A percentile compares a stretch with the other conserved stretches of the same genome.
phyloP scores from a whole-genome alignment of 2,329 filamentous ascomycete genomes.

The Trichoderma polysporum region DNA sequence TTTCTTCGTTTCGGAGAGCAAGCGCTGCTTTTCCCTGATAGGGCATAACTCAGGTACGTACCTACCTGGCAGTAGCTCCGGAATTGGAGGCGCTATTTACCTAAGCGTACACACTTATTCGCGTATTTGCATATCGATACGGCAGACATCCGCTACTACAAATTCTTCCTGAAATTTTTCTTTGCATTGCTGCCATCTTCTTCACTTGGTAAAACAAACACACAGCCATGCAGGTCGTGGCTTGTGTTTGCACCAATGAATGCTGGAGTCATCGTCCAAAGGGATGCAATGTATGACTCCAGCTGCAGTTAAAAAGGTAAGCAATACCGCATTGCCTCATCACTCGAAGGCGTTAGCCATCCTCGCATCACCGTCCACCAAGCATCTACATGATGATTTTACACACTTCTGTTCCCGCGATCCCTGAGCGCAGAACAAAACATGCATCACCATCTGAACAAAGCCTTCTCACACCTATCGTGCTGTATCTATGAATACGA shows the following conservation, averaged over 20 bases:
- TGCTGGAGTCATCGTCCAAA: neutral
- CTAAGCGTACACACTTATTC: neutral
- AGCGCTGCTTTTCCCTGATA: neutral
- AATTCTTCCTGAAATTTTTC: slow-evolving; percentile 17
- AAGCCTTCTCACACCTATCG: slow-evolving; percentile 24
- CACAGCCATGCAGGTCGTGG: neutral
- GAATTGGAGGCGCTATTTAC: neutral
- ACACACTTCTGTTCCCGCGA: slow-evolving; percentile 61
- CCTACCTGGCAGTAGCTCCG: neutral
- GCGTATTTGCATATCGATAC: slow-evolving; percentile 19
- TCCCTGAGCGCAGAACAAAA: slow-evolving; percentile 61
- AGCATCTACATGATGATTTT: slow-evolving; percentile 50
- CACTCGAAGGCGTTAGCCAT: slow-evolving; percentile 1
- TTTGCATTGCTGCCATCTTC: neutral
- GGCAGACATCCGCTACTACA: slow-evolving; percentile 4
- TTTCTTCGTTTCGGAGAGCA: neutral
- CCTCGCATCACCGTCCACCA: neutral
- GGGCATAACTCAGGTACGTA: slow-evolving; percentile 10
- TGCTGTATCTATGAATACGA: neutral
- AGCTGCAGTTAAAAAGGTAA: slow-evolving; percentile 7
- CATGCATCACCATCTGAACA: slow-evolving; percentile 76
- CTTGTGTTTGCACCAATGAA: neutral
- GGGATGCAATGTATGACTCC: neutral
- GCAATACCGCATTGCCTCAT: neutral
- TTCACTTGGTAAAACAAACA: neutral